A percentile compares a stretch with the other conserved stretches of the same genome.
Evolutionary conservation across 2,329 filamentous ascomycete genomes (phyloP).

Genomic region (Pseudogymnoascus sp.): DNA sequence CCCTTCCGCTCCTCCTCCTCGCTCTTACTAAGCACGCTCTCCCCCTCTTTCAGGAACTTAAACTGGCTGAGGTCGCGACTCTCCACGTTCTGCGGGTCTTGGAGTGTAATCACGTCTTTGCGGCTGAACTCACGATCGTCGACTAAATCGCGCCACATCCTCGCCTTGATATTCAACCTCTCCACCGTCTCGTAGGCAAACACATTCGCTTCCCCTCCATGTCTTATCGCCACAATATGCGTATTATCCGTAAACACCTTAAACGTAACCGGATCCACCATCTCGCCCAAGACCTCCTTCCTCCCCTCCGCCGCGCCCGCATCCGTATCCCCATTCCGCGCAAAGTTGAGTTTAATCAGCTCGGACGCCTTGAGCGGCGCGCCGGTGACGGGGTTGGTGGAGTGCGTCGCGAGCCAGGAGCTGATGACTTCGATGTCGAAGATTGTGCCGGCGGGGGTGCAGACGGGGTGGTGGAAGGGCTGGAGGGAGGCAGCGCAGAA

Average conservation of each 20-base stretch:
- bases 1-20: constrained; percentile 61
- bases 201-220: constrained; percentile 81
- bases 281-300: constrained; percentile 61
- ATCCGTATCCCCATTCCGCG: constrained; percentile 72
- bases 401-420: constrained; percentile 88
- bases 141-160: constrained; percentile 89
- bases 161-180: constrained; percentile 90
- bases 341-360: constrained; percentile 83
- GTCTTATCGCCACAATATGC: constrained; percentile 81
- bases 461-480: constrained; percentile 91
- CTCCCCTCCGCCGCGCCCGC: constrained; percentile 31
- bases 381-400: constrained; percentile 85
- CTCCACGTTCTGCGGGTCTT: constrained; percentile 87
- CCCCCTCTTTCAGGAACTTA: constrained; percentile 81
- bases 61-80: constrained; percentile 78
- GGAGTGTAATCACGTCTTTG: constrained; percentile 90
- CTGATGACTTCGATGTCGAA: constrained; percentile 94
- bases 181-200: constrained; percentile 96
- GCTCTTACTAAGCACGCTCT: constrained; percentile 59
- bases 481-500: constrained; percentile 95
- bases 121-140: constrained; percentile 80
- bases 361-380: constrained; percentile 71
- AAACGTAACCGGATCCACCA: constrained; percentile 93
- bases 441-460: constrained; percentile 77
- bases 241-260: constrained; percentile 98